phyloP scores from a whole-genome alignment of 1,284 basidiomycete species.

The Boletus albobrunnescens region DNA sequence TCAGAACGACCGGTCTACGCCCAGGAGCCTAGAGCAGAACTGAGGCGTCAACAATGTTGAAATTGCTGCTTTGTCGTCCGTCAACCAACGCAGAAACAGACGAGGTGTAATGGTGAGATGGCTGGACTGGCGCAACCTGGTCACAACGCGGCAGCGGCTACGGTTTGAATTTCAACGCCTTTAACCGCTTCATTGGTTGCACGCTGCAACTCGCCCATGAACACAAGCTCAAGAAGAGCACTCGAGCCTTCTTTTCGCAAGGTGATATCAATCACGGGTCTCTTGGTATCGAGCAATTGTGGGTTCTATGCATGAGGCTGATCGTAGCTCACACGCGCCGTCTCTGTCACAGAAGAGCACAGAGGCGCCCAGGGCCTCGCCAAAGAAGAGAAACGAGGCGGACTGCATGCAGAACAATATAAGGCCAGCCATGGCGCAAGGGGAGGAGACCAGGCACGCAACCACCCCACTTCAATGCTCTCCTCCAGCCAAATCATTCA shows the following conservation, averaged over 20 bases:
- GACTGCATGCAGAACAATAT: conserved; percentile 10
- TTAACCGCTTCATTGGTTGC: too few species aligned
- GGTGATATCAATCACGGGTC: too few species aligned
- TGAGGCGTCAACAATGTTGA: conserved; percentile 28
- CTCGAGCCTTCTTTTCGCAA: too few species aligned
- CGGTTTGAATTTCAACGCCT: conserved; percentile 17
- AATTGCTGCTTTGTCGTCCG: conserved; percentile 32
- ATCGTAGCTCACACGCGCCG: not conserved
- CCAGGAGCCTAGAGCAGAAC: conserved; percentile 21
- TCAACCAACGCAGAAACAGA: conserved; percentile 35
- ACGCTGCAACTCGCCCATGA: too few species aligned
- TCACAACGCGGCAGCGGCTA: conserved; percentile 20
- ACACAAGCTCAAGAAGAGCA: too few species aligned
- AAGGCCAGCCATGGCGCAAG: conserved; percentile 3
- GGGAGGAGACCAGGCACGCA: not conserved
- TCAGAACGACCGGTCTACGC: conserved; percentile 34
- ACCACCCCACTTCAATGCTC: conserved; percentile 9
- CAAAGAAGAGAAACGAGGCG: not conserved
- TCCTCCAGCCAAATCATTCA: conserved; percentile 15
- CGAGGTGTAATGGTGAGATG: conserved; percentile 10
- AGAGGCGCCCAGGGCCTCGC: not conserved
- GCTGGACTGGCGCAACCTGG: conserved; percentile 12
- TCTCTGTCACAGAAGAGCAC: conserved; percentile 2
- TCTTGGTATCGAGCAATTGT: not conserved
- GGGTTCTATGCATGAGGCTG: not conserved